These are phyloP conservation scores for Malus hybrid DNA, from an alignment of 331 rosid species.

Conservation along the genomic window DNA sequence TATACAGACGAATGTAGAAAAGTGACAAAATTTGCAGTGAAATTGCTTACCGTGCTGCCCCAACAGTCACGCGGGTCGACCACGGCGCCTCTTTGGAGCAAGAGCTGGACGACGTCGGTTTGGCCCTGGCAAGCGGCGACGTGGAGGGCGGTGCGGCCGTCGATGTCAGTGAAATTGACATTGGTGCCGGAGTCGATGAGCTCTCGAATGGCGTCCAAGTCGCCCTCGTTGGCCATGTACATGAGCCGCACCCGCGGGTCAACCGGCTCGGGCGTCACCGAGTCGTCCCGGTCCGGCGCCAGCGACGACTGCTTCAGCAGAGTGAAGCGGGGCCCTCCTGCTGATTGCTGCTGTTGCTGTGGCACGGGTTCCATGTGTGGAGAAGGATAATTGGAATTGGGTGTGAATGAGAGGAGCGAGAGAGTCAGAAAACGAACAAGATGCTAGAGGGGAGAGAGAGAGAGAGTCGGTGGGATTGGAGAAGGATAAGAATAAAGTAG, in stretches of 20 bases:
- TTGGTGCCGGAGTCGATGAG: slow-evolving; percentile 56
- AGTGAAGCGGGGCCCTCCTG: slow-evolving; percentile 32
- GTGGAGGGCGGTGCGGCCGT: slow-evolving; percentile 82
- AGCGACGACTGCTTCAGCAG: slow-evolving; percentile 69
- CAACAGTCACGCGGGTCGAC: slow-evolving; percentile 66
- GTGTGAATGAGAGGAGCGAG: not conserved
- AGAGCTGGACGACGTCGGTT: slow-evolving; percentile 50
- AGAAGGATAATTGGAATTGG: not conserved
- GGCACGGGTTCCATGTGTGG: slow-evolving; percentile 31
- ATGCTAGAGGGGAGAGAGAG: not conserved
- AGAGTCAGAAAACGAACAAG: not conserved
- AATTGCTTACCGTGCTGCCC: slow-evolving; percentile 77
- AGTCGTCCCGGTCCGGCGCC: slow-evolving; percentile 49
- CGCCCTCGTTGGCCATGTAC: slow-evolving; percentile 85
- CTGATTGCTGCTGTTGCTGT: not conserved
- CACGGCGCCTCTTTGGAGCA: slow-evolving; percentile 52
- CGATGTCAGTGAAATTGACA: slow-evolving; percentile 72
- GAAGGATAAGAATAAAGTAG: not conserved
- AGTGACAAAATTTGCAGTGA: not conserved
- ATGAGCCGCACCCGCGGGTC: slow-evolving; percentile 52
- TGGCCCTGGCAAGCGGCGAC: slow-evolving; percentile 78
- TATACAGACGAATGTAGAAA: not conserved
- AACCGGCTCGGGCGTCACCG: slow-evolving; percentile 1
- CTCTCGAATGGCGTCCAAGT: slow-evolving; percentile 62
- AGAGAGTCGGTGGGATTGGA: not conserved